Evolutionary conservation across 495 filamentous ascomycete genomes (phyloP).

Genomic region (Xylaria grammica): DNA sequence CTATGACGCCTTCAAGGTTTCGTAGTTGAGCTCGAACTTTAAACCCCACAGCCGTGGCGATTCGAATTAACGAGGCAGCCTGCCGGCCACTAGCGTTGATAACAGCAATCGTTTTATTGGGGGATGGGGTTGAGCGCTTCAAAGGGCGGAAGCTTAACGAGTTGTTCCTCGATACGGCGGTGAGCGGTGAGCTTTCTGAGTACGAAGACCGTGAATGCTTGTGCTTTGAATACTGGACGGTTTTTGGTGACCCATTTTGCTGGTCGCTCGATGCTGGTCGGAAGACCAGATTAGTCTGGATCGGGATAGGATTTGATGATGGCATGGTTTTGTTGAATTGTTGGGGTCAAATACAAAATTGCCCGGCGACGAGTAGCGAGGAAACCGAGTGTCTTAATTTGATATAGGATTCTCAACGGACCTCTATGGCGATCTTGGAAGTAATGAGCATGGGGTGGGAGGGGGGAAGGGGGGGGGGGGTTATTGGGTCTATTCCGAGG

Average conservation of each 20-base stretch:
- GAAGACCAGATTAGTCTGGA: conserved; percentile 48
- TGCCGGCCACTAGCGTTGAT: conserved; percentile 93
- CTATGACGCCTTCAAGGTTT: conserved; percentile 79
- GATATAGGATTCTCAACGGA: background rate
- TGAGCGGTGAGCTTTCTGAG: conserved; percentile 55
- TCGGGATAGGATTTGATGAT: conserved; percentile 40
- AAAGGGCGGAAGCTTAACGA: conserved; percentile 55
- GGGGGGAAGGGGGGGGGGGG: too few species aligned
- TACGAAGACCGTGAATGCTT: conserved; percentile 61
- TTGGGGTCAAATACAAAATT: background rate
- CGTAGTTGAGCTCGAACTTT: conserved; percentile 87
- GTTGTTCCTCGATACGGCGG: conserved; percentile 50
- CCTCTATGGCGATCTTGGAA: background rate
- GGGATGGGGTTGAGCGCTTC: conserved; percentile 58
- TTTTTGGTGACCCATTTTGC: conserved; percentile 35
- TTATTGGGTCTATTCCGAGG: background rate
- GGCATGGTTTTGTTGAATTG: conserved; percentile 24
- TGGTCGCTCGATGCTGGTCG: conserved; percentile 47
- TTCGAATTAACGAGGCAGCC: conserved; percentile 89
- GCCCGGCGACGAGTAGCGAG: background rate
- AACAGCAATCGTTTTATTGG: conserved; percentile 81
- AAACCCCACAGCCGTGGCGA: conserved; percentile 90
- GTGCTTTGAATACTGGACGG: conserved; percentile 44
- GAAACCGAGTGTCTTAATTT: background rate
- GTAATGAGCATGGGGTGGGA: background rate